Base-by-base conservation (phyloP, 73 alveolate species). In the Paramecium sonneborni region DNA sequence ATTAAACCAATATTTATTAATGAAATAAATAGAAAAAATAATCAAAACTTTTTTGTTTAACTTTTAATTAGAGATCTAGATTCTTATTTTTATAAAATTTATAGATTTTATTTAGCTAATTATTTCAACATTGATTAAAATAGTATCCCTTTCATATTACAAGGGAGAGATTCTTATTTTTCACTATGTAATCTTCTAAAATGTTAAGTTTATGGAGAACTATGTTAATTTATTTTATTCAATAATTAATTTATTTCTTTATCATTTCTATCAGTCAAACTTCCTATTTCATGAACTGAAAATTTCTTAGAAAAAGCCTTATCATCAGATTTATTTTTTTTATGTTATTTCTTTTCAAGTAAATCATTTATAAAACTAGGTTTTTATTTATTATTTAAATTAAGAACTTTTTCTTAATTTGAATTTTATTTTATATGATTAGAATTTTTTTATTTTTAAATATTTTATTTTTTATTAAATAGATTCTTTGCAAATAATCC, bases 191-290 rank as follows among this genome's bases (percentile, higher is more conserved):
- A 32, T 26, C 84, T 62, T 62, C 84, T 62, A 26, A 32, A 30
- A 30, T 62, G 44, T 62, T 26, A 26, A 26, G 84, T 26, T 30
- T 62, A 26, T 11, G 84, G 84, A 62, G 84, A 62, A 6, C 84
- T 12, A 30, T 62, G 7, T 26, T 62, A 11, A 0, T 26, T 26
- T 26, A 62, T 12, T 30, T 32, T 62, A 32, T 12, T 62, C 12
- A 32, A 32, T 15, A 62, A 7, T 11, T 62, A 15, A 12, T 62
- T 1, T 9, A 26, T 26, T 30, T 62, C 84, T 62, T 62, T 62
- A 2, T 62, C 84, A 62, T 62, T 10, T 62, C 84, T 62, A 62
- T 62, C 84, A 28, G 84, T 62, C 12, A 62, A 32, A 26, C 84
- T 23, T 30, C 84, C 84, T 30, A 62, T 32, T 62, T 62, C 84